Percentiles rank a stretch among this genome's conserved stretches.
These are phyloP conservation scores for Ilex paraguariensis DNA, from an alignment of 305 asterid species.

Conservation along the genomic window DNA sequence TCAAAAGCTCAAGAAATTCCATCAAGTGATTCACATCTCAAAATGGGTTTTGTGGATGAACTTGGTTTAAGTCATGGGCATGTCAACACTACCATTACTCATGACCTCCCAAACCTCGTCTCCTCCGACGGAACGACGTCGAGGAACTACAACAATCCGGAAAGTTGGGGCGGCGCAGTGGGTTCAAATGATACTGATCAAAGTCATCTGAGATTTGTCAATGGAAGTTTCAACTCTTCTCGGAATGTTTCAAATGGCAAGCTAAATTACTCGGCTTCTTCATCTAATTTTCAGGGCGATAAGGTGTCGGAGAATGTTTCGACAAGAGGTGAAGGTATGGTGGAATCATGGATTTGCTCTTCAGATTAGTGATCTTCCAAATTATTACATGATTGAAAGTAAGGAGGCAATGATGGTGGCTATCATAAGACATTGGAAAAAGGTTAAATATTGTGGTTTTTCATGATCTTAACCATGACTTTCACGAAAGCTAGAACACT, in stretches of 20 bases:
- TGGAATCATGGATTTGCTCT: conserved; percentile 64
- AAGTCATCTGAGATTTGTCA: conserved; percentile 10
- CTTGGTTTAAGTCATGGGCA: conserved; percentile 16
- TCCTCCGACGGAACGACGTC: conserved; percentile 37
- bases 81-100: conserved; percentile 8
- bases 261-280: conserved; percentile 21
- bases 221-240: conserved; percentile 15
- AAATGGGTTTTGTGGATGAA: conserved; percentile 21
- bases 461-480: conserved; percentile 39
- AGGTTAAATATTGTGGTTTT: conserved; percentile 21
- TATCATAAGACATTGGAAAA: background rate
- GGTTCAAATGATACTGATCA: conserved; percentile 9
- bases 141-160: conserved; percentile 10
- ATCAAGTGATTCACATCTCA: conserved; percentile 8
- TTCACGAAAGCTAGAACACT: conserved; percentile 19
- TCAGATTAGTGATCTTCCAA: conserved; percentile 35
- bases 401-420: conserved; percentile 25
- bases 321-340: conserved; percentile 50
- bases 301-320: conserved; percentile 29
- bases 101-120: conserved; percentile 46
- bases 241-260: conserved; percentile 14
- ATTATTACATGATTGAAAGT: conserved; percentile 36
- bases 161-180: conserved; percentile 4
- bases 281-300: conserved; percentile 27
- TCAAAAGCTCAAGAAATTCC: conserved; percentile 24